Evolutionary conservation across 257 asterid genomes (phyloP).

Genomic region (Solanum lycopersicoides): DNA sequence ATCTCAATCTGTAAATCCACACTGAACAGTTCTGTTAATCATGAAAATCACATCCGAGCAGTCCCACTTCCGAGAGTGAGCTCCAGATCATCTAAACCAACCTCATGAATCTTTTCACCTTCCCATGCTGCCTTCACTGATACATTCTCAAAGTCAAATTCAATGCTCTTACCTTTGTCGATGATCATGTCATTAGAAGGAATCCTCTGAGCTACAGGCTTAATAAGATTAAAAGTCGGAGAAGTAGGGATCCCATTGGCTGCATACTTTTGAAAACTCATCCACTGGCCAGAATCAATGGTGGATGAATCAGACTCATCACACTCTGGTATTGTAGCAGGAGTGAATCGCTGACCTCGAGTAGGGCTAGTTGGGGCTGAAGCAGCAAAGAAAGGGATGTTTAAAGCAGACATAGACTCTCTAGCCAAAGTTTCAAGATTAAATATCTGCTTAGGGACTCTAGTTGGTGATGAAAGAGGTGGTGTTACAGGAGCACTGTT

Average conservation of each 20-base stretch:
- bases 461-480: constrained; percentile 84
- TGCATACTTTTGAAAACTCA: constrained; percentile 65
- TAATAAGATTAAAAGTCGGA: constrained; percentile 83
- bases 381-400: constrained; percentile 80
- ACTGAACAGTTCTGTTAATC: neutral
- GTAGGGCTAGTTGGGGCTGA: constrained; percentile 96
- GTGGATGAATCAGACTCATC: constrained; percentile 89
- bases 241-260: constrained; percentile 50
- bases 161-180: constrained; percentile 69
- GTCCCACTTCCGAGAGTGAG: constrained; percentile 52
- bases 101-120: constrained; percentile 65
- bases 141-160: constrained; percentile 53
- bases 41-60: neutral
- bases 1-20: neutral
- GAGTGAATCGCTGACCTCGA: constrained; percentile 62
- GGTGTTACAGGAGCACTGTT: constrained; percentile 96
- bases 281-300: constrained; percentile 84
- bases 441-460: constrained; percentile 52
- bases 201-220: constrained; percentile 28
- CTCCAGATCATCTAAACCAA: constrained; percentile 65
- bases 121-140: constrained; percentile 89
- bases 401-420: constrained; percentile 79
- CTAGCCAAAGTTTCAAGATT: constrained; percentile 58
- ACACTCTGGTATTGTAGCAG: constrained; percentile 91
- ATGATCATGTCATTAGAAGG: constrained; percentile 25